phyloP scores from a whole-genome alignment of 768 basidiomycete genomes.

The Russula brevipes region DNA sequence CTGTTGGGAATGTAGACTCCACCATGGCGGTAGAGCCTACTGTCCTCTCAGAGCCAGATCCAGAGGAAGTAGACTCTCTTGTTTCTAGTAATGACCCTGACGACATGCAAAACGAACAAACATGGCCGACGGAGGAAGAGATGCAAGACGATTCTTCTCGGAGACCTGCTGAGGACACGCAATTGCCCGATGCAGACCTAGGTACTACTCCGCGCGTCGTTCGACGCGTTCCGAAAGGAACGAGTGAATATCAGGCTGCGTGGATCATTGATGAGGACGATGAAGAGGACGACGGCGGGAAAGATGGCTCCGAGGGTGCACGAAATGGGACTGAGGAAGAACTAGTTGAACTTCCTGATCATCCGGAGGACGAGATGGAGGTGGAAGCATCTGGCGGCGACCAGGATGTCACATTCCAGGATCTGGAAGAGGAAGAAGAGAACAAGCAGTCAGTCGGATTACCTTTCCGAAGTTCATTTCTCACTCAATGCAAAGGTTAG shows the following conservation, averaged over 20 bases:
- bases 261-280: conserved; percentile 87
- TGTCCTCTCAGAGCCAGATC: conserved; percentile 58
- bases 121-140: conserved; percentile 98
- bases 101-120: conserved; percentile 90
- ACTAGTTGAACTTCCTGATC: conserved; percentile 48
- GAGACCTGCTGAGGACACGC: conserved; percentile 29
- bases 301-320: conserved; percentile 31
- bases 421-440: conserved; percentile 81
- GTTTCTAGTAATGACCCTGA: conserved; percentile 85
- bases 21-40: conserved; percentile 67
- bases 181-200: conserved; percentile 55
- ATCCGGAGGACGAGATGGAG: conserved; percentile 52
- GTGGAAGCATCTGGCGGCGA: conserved; percentile 37
- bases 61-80: conserved; percentile 73
- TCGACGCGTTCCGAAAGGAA: conserved; percentile 88
- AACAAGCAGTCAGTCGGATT: conserved; percentile 63
- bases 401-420: conserved; percentile 58
- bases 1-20: conserved; percentile 37
- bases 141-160: conserved; percentile 47
- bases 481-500: conserved; percentile 42
- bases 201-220: conserved; percentile 78
- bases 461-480: conserved; percentile 12
- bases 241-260: conserved; percentile 93
- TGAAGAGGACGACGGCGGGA: conserved; percentile 35
- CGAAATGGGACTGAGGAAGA: conserved; percentile 49